phyloP scores from a whole-genome alignment of 495 filamentous ascomycete genomes.

The Aspergillus funiculosus region DNA sequence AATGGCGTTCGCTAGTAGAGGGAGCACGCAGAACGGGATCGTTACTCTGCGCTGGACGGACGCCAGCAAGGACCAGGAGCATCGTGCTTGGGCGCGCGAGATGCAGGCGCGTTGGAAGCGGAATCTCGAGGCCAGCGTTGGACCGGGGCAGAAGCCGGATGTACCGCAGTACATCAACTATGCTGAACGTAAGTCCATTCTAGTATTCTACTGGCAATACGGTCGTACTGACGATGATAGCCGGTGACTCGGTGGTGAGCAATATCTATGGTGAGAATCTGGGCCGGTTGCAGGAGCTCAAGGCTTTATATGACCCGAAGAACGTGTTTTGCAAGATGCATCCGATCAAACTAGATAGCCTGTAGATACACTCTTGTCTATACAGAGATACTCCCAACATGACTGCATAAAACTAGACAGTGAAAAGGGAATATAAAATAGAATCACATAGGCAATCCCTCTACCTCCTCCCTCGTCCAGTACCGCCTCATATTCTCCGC shows the following conservation, averaged over 20 bases:
- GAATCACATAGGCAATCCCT: conserved; percentile 58
- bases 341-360: conserved; percentile 5
- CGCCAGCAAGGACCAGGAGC: conserved; percentile 24
- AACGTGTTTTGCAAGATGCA: conserved; percentile 51
- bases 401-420: too few species aligned
- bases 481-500: conserved; percentile 86
- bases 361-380: background rate
- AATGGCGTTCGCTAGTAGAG: conserved; percentile 18
- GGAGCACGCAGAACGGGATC: conserved; percentile 22
- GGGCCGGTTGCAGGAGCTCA: conserved; percentile 37
- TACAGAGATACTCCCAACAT: too few species aligned
- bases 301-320: conserved; percentile 49
- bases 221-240: conserved; percentile 18
- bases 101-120: conserved; percentile 28
- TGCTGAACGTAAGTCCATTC: conserved; percentile 36
- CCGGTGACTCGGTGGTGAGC: conserved; percentile 29
- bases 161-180: conserved; percentile 42
- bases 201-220: too few species aligned
- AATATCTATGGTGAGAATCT: conserved; percentile 46
- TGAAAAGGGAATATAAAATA: too few species aligned
- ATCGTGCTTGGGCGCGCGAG: conserved; percentile 27
- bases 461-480: conserved; percentile 75
- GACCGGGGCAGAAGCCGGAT: background rate
- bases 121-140: conserved; percentile 17
- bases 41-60: conserved; percentile 32